Base-by-base conservation (phyloP, 768 basidiomycete species). In the Chiua virens region DNA sequence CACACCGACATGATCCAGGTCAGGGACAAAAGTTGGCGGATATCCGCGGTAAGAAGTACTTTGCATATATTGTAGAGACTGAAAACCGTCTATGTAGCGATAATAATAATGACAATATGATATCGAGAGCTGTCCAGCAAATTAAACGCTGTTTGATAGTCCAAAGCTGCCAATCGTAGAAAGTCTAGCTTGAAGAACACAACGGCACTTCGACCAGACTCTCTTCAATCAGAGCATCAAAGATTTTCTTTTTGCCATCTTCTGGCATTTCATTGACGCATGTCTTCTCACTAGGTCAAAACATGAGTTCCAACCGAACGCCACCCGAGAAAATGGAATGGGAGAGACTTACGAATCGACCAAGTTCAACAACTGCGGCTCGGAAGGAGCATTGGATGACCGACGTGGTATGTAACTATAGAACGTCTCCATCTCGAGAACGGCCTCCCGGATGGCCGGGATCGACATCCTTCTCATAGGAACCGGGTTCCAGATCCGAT, bases 401-500 rank as follows among this genome's bases (percentile, higher is more conserved):
- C n/a, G 38, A 56, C 11, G 32, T 6, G 11, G 32, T 34, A n/a
- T n/a, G n/a, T n/a, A n/a, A n/a, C 15, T 34, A 7, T 34, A 34
- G 11, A 34, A 34, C 14, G 32, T 14, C 32, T 34, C 14, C 32
- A 34, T 34, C 14, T 34, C 32, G 11, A 34, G 32, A 15, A 34
- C 7, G 11, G 3, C 32, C 6, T 34, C 13, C 2, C 32, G 32
- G 14, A 34, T 34, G 4, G 32, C 32, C 14, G 63, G 53, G 27
- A 63, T 64, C 18, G 59, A 42, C 34, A 58, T 20, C 1, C 59
- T 55, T 25, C 25, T 48, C 23, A 50, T 42, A 4, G 56, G 53
- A 7, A 0, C 36, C 9, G 59, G 49, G 23, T 64, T 38, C 53
- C 50, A 64, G 9, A 64, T 58, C 45, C 15, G 51, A 42, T 17